A percentile compares a stretch with the other conserved stretches of the same genome.
phyloP scores from a whole-genome alignment of 192 early-diverging fungal genomes.

The Entomortierella beljakovae region DNA sequence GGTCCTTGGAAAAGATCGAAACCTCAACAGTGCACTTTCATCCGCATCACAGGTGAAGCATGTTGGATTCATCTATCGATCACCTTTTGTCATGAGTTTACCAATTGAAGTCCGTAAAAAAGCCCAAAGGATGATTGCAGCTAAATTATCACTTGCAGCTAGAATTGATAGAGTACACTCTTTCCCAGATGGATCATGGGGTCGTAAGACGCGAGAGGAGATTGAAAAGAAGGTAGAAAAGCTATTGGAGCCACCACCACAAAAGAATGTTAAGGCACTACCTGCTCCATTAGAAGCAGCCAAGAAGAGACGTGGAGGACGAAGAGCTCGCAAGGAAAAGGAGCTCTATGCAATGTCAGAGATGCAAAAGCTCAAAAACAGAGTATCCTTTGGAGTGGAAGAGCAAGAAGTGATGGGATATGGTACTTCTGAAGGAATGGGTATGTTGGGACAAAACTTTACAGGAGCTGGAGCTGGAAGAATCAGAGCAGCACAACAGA shows the following conservation, averaged over 20 bases:
- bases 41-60: conserved; percentile 75
- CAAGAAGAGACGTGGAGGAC: conserved; percentile 93
- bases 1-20: conserved; percentile 56
- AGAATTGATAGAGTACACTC: conserved; percentile 86
- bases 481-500: conserved; percentile 76
- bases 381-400: conserved; percentile 91
- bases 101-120: conserved; percentile 85
- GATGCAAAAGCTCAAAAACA: conserved; percentile 89
- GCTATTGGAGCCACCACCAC: conserved; percentile 85
- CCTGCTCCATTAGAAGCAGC: conserved; percentile 93
- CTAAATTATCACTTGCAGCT: conserved; percentile 86
- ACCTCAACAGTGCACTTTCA: conserved; percentile 71
- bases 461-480: conserved; percentile 69
- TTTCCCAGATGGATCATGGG: conserved; percentile 78
- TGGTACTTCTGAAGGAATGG: conserved; percentile 89
- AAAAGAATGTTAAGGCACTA: conserved; percentile 87
- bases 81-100: conserved; percentile 73
- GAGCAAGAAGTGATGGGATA: conserved; percentile 90
- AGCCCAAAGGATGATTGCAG: conserved; percentile 82
- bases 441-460: conserved; percentile 81
- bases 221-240: conserved; percentile 91
- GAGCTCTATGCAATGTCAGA: conserved; percentile 89
- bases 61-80: conserved; percentile 84
- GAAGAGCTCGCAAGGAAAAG: conserved; percentile 84
- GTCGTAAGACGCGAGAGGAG: conserved; percentile 78